Percentiles rank a stretch among this genome's conserved stretches.
phyloP scores from a whole-genome alignment of 2,329 filamentous ascomycete genomes.

The Aspergillus pseudoterreus region DNA sequence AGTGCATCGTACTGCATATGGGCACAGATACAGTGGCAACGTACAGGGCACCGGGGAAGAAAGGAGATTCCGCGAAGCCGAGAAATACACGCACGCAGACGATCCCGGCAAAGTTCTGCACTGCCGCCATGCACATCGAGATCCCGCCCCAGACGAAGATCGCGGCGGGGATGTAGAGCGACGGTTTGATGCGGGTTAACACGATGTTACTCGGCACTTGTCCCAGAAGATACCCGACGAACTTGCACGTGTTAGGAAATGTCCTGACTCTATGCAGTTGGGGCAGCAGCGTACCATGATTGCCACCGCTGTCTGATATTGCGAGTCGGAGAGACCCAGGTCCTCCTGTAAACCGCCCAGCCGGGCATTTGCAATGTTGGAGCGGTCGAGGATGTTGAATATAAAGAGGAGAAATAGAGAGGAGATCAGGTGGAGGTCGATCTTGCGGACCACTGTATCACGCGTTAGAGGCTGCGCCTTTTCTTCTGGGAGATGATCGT shows the following conservation, averaged over 20 bases:
- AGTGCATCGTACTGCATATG: neutral
- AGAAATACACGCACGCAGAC: slow-evolving; percentile 26
- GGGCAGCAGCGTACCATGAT: slow-evolving; percentile 52
- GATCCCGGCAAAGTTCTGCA: slow-evolving; percentile 12
- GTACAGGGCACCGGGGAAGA: slow-evolving; percentile 46
- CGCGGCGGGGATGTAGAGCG: slow-evolving; percentile 36
- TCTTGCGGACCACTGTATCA: slow-evolving; percentile 14
- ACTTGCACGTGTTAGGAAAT: neutral
- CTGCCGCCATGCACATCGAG: slow-evolving; percentile 38
- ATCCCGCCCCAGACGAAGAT: slow-evolving; percentile 19
- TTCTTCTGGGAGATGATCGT: neutral
- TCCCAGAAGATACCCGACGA: slow-evolving; percentile 46
- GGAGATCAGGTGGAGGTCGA: slow-evolving; percentile 14
- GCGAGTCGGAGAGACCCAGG: slow-evolving; percentile 50
- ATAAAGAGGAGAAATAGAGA: slow-evolving; percentile 16
- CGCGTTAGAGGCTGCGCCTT: neutral
- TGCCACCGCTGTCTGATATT: slow-evolving; percentile 62
- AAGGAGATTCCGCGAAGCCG: slow-evolving; percentile 56
- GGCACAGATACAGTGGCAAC: slow-evolving; percentile 6
- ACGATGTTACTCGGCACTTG: slow-evolving; percentile 42
- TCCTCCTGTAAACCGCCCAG: slow-evolving; percentile 63
- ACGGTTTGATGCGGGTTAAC: slow-evolving; percentile 24
- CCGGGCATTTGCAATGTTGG: slow-evolving; percentile 65
- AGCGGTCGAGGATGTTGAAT: slow-evolving; percentile 52
- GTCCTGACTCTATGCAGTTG: neutral